Base-by-base conservation (phyloP, 306 rosid genomes). In the Pachyrhizus erosus region DNA sequence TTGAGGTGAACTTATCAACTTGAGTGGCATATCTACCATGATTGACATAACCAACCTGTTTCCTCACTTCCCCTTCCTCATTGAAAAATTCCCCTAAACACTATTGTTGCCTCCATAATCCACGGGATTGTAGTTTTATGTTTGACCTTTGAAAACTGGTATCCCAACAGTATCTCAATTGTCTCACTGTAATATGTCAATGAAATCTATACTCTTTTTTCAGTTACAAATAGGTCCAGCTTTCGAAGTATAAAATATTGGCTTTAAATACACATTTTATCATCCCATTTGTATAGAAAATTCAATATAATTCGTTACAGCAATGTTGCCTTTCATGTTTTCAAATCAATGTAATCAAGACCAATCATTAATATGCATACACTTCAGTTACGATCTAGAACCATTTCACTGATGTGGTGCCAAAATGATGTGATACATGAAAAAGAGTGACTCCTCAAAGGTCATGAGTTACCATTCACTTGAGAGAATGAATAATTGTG, bases 131-230 rank as follows among this genome's bases (percentile, higher is more conserved):
- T 21, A 26, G 57, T 64, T 84, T 52, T 60, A 39, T 61, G 29
- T 76, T 52, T 71, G 23, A 46, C 67, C 26, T 81, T 81, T 31
- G 43, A 71, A 72, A 81, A 8, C 68, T 73, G 15, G 62, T 77
- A 6, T 78, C 39, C 64, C 27, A 66, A 77, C 73, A 29, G 42
- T 61, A 40, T 57, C 66, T 33, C 51, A 42, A 52, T 40, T 40
- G 26, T 60, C 64, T 65, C 55, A 23, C 49, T 12, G 17, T 23
- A 40, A 6, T 77, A 45, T 84, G 71, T 52, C 11, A 42, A 43
- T 67, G 34, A 77, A 54, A 42, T 57, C 66, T 42, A 27, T 71
- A 27, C 58, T 51, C 34, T 31, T 26, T 48, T 82, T 43, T 66
- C 75, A 62, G 40, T 54, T 45, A 55, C 83, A 67, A 66, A 21